Base-by-base conservation (phyloP, 192 early-diverging fungal genomes). In the Coemansia sp. region DNA sequence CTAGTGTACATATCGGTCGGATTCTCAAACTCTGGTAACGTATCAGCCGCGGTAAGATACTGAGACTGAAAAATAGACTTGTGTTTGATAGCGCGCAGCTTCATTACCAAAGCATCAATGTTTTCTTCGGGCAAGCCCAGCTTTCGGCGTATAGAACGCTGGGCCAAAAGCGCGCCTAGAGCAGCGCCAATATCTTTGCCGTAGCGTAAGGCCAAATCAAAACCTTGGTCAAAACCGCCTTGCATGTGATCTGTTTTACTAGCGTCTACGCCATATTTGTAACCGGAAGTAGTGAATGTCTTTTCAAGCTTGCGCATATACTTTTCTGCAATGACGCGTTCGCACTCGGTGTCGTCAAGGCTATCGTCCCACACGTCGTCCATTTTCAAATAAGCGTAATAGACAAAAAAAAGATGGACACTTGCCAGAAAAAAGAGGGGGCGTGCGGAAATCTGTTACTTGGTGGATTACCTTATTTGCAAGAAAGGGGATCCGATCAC, bases 261-360 rank as follows among this genome's bases (percentile, higher is more conserved):
- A 13, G 73, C 77, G 11, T 80, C 77, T 31, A 80, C 34, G 14
- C 77, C 77, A 21, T 68, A 66, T 21, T 65, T 68, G 65, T 80
- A 80, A 4, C 77, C 77, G 0, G 68, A 25, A 21, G 64, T 80
- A 13, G 42, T 28, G 25, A 80, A 75, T 9, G 59, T 50, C 12
- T 45, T 45, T 31, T 75, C 62, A 3, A 80, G 58, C 45, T 71
- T 72, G 16, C 59, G 37, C n/a, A 68, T 59, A 4, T 72, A 63
- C 10, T 65, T 62, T 1, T 60, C 61, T 0, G 69, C 62, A 12
- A 80, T 53, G 8, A 25, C 39, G 47, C 70, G 76, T 39, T 80
- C 77, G 36, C 34, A 59, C 9, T 18, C 61, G 6, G 60, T 18
- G 28, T 74, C 62, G 16, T 33, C 28, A 35, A 21, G 50, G n/a